Conservation (phyloP, 2,329 filamentous ascomycete species). For the Sporothrix brasiliensis region DNA sequence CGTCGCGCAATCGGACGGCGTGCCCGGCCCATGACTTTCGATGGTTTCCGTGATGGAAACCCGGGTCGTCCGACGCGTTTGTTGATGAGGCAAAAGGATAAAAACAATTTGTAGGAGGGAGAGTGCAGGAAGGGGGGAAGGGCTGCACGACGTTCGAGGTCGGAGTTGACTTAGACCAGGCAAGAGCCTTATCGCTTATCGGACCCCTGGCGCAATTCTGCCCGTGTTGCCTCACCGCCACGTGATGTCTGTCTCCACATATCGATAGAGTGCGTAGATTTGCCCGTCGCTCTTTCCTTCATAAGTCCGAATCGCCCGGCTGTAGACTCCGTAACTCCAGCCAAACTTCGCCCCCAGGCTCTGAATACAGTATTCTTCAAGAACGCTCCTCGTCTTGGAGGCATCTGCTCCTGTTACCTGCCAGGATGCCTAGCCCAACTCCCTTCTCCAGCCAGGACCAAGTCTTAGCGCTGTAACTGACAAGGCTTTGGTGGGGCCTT, state of each 20-base stretch:
- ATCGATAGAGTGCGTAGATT: too few relatives aligned
- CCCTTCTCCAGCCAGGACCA: background rate
- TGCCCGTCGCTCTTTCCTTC: too few relatives aligned
- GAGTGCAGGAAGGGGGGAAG: background rate
- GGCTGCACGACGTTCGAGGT: background rate
- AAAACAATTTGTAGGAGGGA: background rate
- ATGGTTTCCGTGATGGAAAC: background rate
- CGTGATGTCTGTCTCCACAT: too few relatives aligned
- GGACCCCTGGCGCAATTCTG: background rate
- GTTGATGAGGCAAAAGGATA: slow-evolving; percentile 1
- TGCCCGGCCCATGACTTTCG: background rate
- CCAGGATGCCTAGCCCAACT: background rate
- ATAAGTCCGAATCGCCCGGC: too few relatives aligned
- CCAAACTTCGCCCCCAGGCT: too few relatives aligned
- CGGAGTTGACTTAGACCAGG: slow-evolving; percentile 16
- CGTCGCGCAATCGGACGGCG: background rate
- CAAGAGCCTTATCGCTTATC: slow-evolving; percentile 30
- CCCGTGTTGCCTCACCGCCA: too few relatives aligned
- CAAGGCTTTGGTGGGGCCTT: slow-evolving; percentile 24
- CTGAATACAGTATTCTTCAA: background rate
- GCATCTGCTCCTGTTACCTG: background rate
- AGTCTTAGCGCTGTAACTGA: background rate
- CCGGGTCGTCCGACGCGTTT: background rate
- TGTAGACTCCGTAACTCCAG: too few relatives aligned
- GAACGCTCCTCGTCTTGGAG: background rate